phyloP scores from a whole-genome alignment of 2,329 filamentous ascomycete genomes.

The Penicillium sp. region DNA sequence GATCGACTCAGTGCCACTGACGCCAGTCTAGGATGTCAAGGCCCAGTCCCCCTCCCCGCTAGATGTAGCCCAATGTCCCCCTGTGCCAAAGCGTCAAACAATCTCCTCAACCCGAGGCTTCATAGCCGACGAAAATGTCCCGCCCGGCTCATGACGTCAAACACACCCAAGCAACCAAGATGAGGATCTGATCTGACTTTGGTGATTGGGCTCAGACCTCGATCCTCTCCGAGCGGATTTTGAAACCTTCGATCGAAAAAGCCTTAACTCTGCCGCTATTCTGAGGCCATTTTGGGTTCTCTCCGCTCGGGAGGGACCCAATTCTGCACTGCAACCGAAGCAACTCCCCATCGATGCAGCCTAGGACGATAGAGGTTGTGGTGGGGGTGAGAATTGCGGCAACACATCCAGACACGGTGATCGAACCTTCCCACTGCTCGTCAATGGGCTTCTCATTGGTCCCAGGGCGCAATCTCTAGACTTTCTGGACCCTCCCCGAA shows the following conservation, averaged over 20 bases:
- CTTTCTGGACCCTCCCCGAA: neutral
- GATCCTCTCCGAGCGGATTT: neutral
- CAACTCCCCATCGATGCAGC: neutral
- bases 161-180: conserved; percentile 6
- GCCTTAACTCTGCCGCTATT: too few species aligned
- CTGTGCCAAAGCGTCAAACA: too few species aligned
- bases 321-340: neutral
- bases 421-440: conserved; percentile 13
- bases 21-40: conserved; percentile 5
- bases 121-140: neutral
- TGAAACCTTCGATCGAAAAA: neutral
- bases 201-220: conserved; percentile 18
- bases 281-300: too few species aligned
- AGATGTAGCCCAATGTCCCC: conserved; percentile 1
- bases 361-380: neutral
- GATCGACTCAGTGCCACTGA: conserved; percentile 10
- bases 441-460: conserved; percentile 14
- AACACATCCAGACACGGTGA: conserved; percentile 17
- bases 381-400: conserved; percentile 1
- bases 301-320: too few species aligned
- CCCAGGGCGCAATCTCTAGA: conserved; percentile 1
- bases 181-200: conserved; percentile 9
- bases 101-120: too few species aligned
- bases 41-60: neutral
- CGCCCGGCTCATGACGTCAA: conserved; percentile 19